Evolutionary conservation across 768 basidiomycete genomes (phyloP), one percentile per base, ranked within the genome.

Genomic region (Trametes cingulata): DNA sequence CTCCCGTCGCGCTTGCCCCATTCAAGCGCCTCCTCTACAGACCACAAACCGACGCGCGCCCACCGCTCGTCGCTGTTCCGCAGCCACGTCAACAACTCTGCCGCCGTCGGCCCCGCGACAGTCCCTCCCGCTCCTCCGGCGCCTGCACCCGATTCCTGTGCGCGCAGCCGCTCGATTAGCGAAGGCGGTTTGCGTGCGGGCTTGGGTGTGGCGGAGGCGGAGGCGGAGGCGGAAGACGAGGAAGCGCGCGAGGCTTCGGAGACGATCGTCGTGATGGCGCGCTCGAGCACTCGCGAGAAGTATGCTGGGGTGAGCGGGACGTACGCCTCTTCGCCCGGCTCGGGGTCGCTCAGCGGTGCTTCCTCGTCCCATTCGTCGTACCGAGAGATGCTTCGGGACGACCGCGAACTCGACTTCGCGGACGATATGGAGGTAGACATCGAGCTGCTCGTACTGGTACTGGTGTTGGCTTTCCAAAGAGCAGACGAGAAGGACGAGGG

Each of bases 21-120:
- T 53, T 78, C 73, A 65, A 91, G 63, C 1, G 87, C 83, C 50
- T 87, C 88, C 53, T 83, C 77, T 0, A 91, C 77, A 58, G 76
- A 77, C 85, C 87, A 90, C 48, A 78, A 75, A 0, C 86, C 86
- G 8, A 91, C 72, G 64, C 78, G 77, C 61, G 75, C 78, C 90
- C 90, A 92, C 29, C 84, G 77, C 65, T 80, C 85, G 63, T 91
- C 90, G 50, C 71, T 75, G 56, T 73, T 76, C 48, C 69, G 68
- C 65, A 92, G 65, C 58, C 73, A 75, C 1, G 60, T 61, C 24
- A 82, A 68, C 20, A 92, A 76, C 5, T 79, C 82, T 25, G 78
- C 78, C 51, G 77, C 76, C 20, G 75, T 77, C 13, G 72, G 74
- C 7, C 73, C 76, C 51, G 65, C 46, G 27, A 56, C 39, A 19